Evolutionary conservation across 768 basidiomycete species (phyloP), one percentile per base, ranked within the genome.

Genomic region (Mrakia blollopis): DNA sequence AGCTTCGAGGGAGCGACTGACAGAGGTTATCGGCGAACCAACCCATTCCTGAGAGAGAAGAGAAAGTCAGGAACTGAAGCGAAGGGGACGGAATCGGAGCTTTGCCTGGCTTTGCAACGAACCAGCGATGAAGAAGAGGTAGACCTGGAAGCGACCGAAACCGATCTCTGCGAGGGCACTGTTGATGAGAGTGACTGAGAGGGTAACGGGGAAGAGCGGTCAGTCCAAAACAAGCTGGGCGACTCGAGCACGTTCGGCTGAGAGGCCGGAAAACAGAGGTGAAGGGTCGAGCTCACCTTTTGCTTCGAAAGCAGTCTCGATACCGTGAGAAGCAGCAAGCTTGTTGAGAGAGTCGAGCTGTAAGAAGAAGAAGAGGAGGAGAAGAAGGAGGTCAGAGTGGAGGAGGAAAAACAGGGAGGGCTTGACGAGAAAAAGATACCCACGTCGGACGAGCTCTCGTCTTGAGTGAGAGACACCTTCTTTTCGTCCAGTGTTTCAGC

Each of bases 291-390:
- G 54, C 47, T 23, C 70, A 52, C 70, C 70, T 72, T 72, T 72
- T 7, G 70, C 70, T 37, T 72, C 70, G 47, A 72, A 72, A 4
- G 70, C 39, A 16, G 39, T n/a, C 35, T 72, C 70, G 23, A 72
- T 52, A 14, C 70, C 70, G 11, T 72, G 44, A 18, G 25, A n/a
- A 23, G 65, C 65, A 39, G 65, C 65, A 2, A n/a, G 57, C 28
- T 28, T 25, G 25, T n/a, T n/a, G 3, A 57, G 25, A 4, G 57
- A 57, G 57, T 25, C n/a, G 28, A 25, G 23, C 57, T 57, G 57
- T 7, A n/a, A 57, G n/a, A 28, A n/a, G n/a, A 11, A 28, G 10
- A n/a, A n/a, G 11, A 13, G 2, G 28, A 18, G 57, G 0, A 25
- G 57, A 57, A 9, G 57, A 57, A 2, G 23, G 25, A 28, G 25